These are phyloP conservation scores for Periconia macrospinosa DNA, from an alignment of 2,329 filamentous ascomycete species.

Conservation along the genomic window DNA sequence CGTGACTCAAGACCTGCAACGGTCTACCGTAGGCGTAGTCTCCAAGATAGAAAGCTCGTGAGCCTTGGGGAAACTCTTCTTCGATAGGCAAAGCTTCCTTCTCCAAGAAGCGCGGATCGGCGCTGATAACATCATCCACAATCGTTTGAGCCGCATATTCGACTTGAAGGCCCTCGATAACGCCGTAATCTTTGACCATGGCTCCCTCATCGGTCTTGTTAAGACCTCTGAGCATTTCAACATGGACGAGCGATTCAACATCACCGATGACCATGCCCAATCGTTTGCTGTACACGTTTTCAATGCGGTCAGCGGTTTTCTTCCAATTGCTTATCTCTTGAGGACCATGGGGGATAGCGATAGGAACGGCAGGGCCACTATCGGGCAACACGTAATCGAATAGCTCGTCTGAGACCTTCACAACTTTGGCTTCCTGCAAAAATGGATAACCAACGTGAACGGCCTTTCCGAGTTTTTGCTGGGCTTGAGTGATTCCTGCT, in stretches of 20 bases:
- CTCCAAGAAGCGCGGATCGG: constrained; percentile 92
- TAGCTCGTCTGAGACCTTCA: constrained; percentile 87
- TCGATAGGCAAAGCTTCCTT: constrained; percentile 83
- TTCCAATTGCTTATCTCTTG: constrained; percentile 80
- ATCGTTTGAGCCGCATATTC: constrained; percentile 90
- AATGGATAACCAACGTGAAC: constrained; percentile 96
- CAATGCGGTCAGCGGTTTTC: constrained; percentile 80
- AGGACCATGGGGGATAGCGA: constrained; percentile 70
- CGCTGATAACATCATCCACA: constrained; percentile 86
- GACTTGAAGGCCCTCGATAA: constrained; percentile 80
- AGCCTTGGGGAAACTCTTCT: constrained; percentile 84
- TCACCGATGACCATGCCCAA: constrained; percentile 84
- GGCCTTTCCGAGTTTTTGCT: constrained; percentile 77
- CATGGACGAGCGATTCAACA: constrained; percentile 86
- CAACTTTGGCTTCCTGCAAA: constrained; percentile 87
- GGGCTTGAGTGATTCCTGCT: constrained; percentile 71
- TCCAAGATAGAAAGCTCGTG: constrained; percentile 88
- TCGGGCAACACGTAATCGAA: constrained; percentile 80
- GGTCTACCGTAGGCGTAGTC: constrained; percentile 92
- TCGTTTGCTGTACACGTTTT: constrained; percentile 86
- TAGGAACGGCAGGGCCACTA: constrained; percentile 62
- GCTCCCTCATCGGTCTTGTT: constrained; percentile 89
- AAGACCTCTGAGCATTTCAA: constrained; percentile 91
- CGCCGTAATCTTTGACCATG: constrained; percentile 87
- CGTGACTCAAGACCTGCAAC: constrained; percentile 77